phyloP scores from a whole-genome alignment of 495 filamentous ascomycete species.

The Lophiotrema nucula region DNA sequence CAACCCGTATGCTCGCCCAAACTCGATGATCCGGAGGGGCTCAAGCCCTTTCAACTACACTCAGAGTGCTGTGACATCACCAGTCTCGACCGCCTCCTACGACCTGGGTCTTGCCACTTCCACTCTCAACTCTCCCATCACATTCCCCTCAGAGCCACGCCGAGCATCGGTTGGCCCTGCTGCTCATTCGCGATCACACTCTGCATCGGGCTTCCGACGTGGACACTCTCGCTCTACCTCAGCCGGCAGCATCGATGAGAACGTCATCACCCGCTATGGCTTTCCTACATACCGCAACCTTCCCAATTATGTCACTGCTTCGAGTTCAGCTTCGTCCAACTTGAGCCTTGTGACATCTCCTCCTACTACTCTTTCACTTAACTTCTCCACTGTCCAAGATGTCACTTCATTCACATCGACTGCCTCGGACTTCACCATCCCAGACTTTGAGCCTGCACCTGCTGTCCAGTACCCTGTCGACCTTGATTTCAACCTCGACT shows the following conservation, averaged over 20 bases:
- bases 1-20: slow-evolving; percentile 44
- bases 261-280: slow-evolving; percentile 64
- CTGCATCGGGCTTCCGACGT: slow-evolving; percentile 53
- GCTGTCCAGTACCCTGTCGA: slow-evolving; percentile 41
- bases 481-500: slow-evolving; percentile 43
- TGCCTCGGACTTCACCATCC: slow-evolving; percentile 41
- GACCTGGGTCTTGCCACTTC: slow-evolving; percentile 42
- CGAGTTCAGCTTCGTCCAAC: slow-evolving; percentile 27
- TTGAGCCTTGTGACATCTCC: slow-evolving; percentile 32
- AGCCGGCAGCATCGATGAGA: slow-evolving; percentile 65
- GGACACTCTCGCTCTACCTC: slow-evolving; percentile 49
- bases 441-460: slow-evolving; percentile 45
- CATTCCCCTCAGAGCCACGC: slow-evolving; percentile 54
- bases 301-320: slow-evolving; percentile 59
- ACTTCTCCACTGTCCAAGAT: slow-evolving; percentile 29
- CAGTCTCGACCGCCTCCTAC: slow-evolving; percentile 48
- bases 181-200: slow-evolving; percentile 51
- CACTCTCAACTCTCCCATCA: slow-evolving; percentile 66
- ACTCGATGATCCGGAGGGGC: slow-evolving; percentile 52
- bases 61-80: slow-evolving; percentile 55
- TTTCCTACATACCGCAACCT: slow-evolving; percentile 80
- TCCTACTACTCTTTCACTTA: slow-evolving; percentile 5
- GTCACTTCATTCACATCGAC: slow-evolving; percentile 16
- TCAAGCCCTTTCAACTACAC: slow-evolving; percentile 60
- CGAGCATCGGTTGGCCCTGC: slow-evolving; percentile 45